Evolutionary conservation across 225 moss, liverwort and hornwort genomes (phyloP), one percentile per base, ranked within the genome.

Genomic region (Climacium dendroides): DNA sequence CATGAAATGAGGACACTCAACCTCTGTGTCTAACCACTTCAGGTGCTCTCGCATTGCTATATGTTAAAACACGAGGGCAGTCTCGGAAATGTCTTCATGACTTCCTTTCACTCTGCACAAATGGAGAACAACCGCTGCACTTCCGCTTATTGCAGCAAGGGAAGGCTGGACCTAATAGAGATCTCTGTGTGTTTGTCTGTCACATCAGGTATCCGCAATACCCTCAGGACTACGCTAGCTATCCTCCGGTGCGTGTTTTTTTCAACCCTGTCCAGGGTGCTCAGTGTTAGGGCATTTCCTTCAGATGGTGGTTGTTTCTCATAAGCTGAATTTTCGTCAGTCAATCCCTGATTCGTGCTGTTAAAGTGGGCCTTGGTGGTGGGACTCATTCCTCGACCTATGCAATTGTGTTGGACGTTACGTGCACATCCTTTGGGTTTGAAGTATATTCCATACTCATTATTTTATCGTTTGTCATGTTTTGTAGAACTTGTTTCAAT

Each of bases 151-250:
- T 93, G 90, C 83, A 90, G 80, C 72, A 91, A 91, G 89, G 89
- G 81, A 92, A 89, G 91, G 92, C 81, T 94, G 92, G 90, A 93
- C 92, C 92, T 94, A 91, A 93, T 93, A 90, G 92, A 93, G 91
- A 93, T 91, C 90, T 92, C 92, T 92, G 93, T 93, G 91, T 89
- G 93, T 87, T 87, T 93, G 92, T 91, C 86, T 94, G 93, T 92
- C 70, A 88, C 91, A 87, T 90, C 95, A 99, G 99, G 89, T 99
- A 99, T 95, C 97, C 97, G 91, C 99, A 97, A 93, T 99, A 97
- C 92, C 95, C 99, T 79, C 99, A 95, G 81, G 99, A 99, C 87
- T 99, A 96, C 92, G 90, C 93, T 87, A 93, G 90, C 90, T 99
- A 96, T 89, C 93, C 99, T 69, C 97, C 94, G 96, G 99, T 99